These are phyloP conservation scores for Acrodontium crateriforme DNA, from an alignment of 2,329 filamentous ascomycete genomes.

Conservation along the genomic window DNA sequence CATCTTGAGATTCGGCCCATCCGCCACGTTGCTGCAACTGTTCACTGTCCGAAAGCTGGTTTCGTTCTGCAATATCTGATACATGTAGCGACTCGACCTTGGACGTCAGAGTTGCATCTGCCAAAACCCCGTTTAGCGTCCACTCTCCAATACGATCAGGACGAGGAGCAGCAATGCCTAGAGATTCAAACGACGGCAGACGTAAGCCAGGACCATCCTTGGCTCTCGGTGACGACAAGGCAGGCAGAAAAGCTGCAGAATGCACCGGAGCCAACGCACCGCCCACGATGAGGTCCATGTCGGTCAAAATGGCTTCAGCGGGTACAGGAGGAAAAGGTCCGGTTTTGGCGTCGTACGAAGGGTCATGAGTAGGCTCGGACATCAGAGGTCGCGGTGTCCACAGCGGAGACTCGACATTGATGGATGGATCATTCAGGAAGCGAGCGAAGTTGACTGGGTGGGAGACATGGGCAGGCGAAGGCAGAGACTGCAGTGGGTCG, in stretches of 20 bases:
- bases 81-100: no score
- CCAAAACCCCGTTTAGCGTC: no score
- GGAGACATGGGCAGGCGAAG: conserved; percentile 8
- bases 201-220: conserved; percentile 28
- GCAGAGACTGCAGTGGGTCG: conserved; percentile 4
- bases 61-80: no score
- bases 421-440: conserved; percentile 3
- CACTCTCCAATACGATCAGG: conserved; percentile 26
- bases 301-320: no score
- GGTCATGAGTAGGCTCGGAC: conserved; percentile 3
- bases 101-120: no score
- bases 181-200: conserved; percentile 39
- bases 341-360: not conserved
- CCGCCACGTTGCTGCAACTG: no score
- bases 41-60: no score
- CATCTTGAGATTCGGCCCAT: no score
- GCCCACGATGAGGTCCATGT: conserved; percentile 16
- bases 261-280: conserved; percentile 15
- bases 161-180: conserved; percentile 37
- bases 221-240: conserved; percentile 2
- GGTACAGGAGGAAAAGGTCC: no score
- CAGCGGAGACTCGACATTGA: conserved; percentile 1
- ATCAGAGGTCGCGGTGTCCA: conserved; percentile 6
- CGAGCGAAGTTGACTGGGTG: conserved; percentile 6
- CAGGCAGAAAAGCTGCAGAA: conserved; percentile 1